Conservation (phyloP, 768 basidiomycete species). For the Gymnopilus junonius region DNA sequence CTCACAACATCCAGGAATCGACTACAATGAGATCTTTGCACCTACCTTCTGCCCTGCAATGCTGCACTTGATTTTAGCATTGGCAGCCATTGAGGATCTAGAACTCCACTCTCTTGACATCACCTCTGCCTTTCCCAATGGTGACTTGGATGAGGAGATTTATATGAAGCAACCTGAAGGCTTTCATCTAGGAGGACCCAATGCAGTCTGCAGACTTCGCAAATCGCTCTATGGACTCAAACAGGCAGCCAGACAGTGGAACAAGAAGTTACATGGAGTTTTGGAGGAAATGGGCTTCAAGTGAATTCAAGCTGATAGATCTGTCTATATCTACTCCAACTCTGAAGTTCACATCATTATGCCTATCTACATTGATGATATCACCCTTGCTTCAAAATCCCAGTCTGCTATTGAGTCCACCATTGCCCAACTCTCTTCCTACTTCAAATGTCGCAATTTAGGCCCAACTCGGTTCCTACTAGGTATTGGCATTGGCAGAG, state of each 20-base stretch:
- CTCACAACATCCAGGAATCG: constrained; percentile 12
- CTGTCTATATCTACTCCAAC: too few relatives aligned
- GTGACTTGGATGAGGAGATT: not conserved
- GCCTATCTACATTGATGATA: too few relatives aligned
- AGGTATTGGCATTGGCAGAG: too few relatives aligned
- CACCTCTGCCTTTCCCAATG: not conserved
- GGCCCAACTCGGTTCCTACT: too few relatives aligned
- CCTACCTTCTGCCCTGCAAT: not conserved
- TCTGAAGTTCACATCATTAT: too few relatives aligned
- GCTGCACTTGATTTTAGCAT: not conserved
- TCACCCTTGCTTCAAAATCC: too few relatives aligned
- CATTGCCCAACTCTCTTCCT: too few relatives aligned
- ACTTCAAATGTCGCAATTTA: too few relatives aligned
- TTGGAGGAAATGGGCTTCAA: too few relatives aligned
- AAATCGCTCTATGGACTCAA: not conserved
- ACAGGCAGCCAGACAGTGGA: not conserved
- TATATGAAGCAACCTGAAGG: not conserved
- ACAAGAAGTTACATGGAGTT: too few relatives aligned
- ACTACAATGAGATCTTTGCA: constrained; percentile 13
- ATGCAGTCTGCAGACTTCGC: not conserved
- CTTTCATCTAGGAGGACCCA: not conserved
- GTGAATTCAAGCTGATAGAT: too few relatives aligned
- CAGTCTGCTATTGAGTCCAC: too few relatives aligned
- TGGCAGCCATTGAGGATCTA: not conserved
- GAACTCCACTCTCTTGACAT: not conserved